Base-by-base conservation (phyloP, 768 basidiomycete species). In the Chalciporus chontae region DNA sequence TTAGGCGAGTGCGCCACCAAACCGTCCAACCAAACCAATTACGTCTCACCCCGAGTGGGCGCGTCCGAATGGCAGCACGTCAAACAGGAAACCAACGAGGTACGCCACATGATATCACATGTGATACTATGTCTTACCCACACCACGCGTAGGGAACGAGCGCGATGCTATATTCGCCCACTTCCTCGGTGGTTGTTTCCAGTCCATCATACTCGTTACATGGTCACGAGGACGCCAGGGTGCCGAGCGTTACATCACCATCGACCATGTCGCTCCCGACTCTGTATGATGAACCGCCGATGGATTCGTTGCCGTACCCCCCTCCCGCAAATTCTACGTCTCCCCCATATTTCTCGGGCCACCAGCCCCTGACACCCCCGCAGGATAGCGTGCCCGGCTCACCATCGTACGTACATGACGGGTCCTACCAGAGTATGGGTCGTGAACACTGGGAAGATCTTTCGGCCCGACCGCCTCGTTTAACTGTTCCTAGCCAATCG, bases 261-360 rank as follows among this genome's bases (percentile, higher is more conserved):
- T 17, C 46, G 0, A 46, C 50, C 24, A 6, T 40, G 10, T 15
- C 48, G 37, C 2, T 44, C 8, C 1, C 48, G 11, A 0, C 21
- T 21, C 21, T 52, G n/a, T 57, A 58, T 8, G 43, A 55, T 1
- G 58, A 55, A 15, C 67, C 67, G 0, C 67, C 62, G 3, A 68
- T 68, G 68, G 68, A 69, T 40, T 68, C 58, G 5, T 36, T 70
- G 10, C 66, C 66, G 0, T 67, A 43, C 26, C 61, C 67, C 1
- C 68, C 66, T 4, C 66, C 66, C 11, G n/a, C 37, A 3, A 60
- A 48, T 17, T 37, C 61, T 2, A 38, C 49, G 5, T 61, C 66
- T 10, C 54, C 63, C 4, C 51, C 55, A 0, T 61, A 48, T 15
- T 69, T 68, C 24, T 52, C 51, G 17, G 10, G 29, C 8, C 39